Conservation (phyloP, 2,329 filamentous ascomycete genomes). For the Knufia fluminis region DNA sequence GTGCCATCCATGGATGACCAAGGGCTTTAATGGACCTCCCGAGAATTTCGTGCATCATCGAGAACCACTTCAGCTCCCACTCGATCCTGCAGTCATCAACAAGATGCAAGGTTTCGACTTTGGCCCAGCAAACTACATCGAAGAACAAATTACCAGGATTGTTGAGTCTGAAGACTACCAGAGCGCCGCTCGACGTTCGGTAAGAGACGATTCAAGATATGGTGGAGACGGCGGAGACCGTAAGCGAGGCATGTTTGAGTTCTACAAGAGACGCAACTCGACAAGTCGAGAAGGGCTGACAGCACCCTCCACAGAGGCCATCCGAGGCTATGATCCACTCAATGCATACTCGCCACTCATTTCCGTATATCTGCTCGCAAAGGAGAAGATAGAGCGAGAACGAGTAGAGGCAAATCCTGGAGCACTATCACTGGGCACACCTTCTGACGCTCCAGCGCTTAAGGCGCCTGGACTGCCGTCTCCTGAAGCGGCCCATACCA, state of each 20-base stretch:
- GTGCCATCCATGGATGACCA: conserved; percentile 90
- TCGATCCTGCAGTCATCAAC: conserved; percentile 74
- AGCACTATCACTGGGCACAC: conserved; percentile 47
- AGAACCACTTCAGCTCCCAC: conserved; percentile 73
- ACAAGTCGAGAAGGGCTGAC: conserved; percentile 78
- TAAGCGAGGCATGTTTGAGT: conserved; percentile 85
- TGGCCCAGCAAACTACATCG: conserved; percentile 75
- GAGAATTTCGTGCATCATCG: conserved; percentile 80
- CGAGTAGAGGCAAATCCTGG: conserved; percentile 50
- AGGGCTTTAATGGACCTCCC: conserved; percentile 75
- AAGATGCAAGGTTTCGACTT: conserved; percentile 99
- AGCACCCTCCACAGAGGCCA: conserved; percentile 73
- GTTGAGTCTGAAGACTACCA: conserved; percentile 93
- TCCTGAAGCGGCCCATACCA: conserved; percentile 83
- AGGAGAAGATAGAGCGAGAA: conserved; percentile 75
- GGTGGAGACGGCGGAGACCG: conserved; percentile 61
- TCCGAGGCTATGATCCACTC: conserved; percentile 76
- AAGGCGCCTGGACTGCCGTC: conserved; percentile 66
- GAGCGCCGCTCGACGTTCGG: conserved; percentile 62
- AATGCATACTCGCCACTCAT: conserved; percentile 90
- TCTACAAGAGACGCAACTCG: conserved; percentile 91
- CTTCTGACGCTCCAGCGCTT: conserved; percentile 47
- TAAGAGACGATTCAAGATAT: conserved; percentile 55
- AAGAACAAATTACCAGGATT: conserved; percentile 69
- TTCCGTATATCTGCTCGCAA: conserved; percentile 93